Evolutionary conservation across 345 rosid genomes (phyloP).

Genomic region (Stellera chamaejasme): DNA sequence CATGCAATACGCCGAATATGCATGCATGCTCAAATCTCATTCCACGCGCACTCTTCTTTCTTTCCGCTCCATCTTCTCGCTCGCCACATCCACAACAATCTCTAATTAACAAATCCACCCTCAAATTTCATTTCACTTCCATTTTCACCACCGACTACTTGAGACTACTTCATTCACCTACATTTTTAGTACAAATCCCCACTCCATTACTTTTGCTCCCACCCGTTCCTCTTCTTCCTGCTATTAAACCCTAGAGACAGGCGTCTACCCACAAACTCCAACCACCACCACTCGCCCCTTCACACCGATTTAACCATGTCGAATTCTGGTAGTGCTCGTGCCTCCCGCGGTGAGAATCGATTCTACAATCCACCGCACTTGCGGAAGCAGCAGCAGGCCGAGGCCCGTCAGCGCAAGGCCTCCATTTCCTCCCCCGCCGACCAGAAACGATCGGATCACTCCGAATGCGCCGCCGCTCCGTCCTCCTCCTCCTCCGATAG

Average conservation of each 20-base stretch:
- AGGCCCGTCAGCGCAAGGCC: constrained; percentile 15
- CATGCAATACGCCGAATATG: neutral
- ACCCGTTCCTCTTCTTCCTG: neutral
- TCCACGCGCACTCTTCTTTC: neutral
- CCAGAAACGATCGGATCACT: constrained; percentile 21
- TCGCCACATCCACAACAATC: neutral
- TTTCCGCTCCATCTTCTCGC: constrained; percentile 1
- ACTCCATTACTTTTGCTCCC: too few species aligned
- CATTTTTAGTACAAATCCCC: neutral
- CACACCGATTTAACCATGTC: constrained; percentile 24
- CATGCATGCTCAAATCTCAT: neutral
- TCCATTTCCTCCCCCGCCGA: neutral
- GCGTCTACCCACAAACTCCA: neutral
- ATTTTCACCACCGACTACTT: too few species aligned
- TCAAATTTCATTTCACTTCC: too few species aligned
- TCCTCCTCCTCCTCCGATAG: neutral
- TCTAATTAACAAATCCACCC: too few species aligned
- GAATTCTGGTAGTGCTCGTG: constrained; percentile 31
- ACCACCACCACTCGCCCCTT: neutral
- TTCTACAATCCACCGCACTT: constrained; percentile 45
- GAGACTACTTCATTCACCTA: too few species aligned
- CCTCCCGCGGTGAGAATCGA: constrained; percentile 37
- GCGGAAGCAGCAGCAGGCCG: constrained; percentile 33
- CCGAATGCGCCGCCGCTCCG: constrained; percentile 11
- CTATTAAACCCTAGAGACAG: constrained; percentile 16